Evolutionary conservation across 768 basidiomycete species (phyloP).

Genomic region (Rubroboletus pulcherrimus): DNA sequence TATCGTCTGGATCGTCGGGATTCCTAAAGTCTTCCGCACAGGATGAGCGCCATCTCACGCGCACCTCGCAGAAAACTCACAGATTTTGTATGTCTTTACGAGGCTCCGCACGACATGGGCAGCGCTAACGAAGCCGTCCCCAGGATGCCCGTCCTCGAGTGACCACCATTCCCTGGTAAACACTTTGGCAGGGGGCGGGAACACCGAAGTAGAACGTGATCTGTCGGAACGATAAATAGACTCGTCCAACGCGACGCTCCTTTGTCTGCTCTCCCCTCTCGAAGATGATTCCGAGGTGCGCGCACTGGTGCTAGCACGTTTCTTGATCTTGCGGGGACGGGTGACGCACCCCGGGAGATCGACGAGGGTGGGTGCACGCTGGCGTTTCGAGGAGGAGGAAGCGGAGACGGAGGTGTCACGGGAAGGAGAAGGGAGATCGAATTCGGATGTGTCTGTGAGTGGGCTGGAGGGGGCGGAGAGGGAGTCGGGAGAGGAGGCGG

Average conservation of each 20-base stretch:
- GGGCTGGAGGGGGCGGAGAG: slow-evolving; percentile 19
- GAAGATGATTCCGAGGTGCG: slow-evolving; percentile 37
- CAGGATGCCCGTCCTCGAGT: slow-evolving; percentile 50
- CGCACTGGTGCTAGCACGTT: slow-evolving; percentile 18
- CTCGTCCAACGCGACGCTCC: slow-evolving; percentile 41
- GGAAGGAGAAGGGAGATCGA: slow-evolving; percentile 12
- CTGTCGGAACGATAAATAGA: slow-evolving; percentile 54
- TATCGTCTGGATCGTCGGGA: slow-evolving; percentile 57
- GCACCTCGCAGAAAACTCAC: slow-evolving; percentile 40
- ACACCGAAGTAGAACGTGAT: slow-evolving; percentile 61
- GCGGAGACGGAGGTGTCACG: slow-evolving; percentile 23
- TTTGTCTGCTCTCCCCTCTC: slow-evolving; percentile 42
- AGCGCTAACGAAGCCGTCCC: slow-evolving; percentile 53
- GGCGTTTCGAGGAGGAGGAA: slow-evolving; percentile 26
- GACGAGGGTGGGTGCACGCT: slow-evolving; percentile 10
- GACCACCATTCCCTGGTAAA: slow-evolving; percentile 46
- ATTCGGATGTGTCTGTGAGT: slow-evolving; percentile 21
- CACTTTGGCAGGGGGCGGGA: slow-evolving; percentile 32
- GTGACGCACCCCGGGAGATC: background rate
- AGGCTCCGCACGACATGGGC: slow-evolving; percentile 60
- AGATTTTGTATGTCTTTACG: slow-evolving; percentile 65
- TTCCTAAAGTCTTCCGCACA: slow-evolving; percentile 61
- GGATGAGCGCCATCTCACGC: slow-evolving; percentile 12
- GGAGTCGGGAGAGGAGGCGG: slow-evolving; percentile 19
- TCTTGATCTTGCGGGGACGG: slow-evolving; percentile 25